These are phyloP conservation scores for Spinacia oleracea DNA, from an alignment of 179 eudicot species.

Conservation along the genomic window DNA sequence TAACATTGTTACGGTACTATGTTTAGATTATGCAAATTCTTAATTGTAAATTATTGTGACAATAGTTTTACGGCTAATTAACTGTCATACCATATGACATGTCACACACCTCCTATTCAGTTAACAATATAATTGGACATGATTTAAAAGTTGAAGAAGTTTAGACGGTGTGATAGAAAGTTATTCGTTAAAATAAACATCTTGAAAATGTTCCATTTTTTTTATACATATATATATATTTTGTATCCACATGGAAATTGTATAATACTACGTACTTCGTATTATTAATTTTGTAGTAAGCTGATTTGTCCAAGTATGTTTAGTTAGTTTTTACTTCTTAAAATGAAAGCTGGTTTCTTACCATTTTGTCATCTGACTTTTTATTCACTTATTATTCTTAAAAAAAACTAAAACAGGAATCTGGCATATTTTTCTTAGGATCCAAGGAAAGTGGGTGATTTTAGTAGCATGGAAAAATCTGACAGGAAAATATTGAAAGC, in stretches of 20 bases:
- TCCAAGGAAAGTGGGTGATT: conserved; percentile 35
- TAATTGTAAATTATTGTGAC: too few species aligned
- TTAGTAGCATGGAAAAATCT: conserved; percentile 29
- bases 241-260: too few species aligned
- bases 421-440: conserved; percentile 29
- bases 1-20: not conserved
- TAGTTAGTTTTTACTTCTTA: conserved; percentile 15
- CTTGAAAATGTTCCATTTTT: too few species aligned
- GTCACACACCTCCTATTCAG: too few species aligned
- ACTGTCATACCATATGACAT: too few species aligned
- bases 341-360: conserved; percentile 17
- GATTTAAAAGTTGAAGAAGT: too few species aligned
- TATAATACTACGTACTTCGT: not conserved
- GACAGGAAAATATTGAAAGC: conserved; percentile 25
- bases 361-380: not conserved
- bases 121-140: too few species aligned
- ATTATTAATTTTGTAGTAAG: too few species aligned
- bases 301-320: conserved; percentile 20
- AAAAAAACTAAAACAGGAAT: conserved; percentile 10
- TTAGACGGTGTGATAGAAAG: too few species aligned
- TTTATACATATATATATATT: too few species aligned
- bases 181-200: too few species aligned
- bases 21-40: not conserved
- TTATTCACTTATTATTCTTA: conserved; percentile 4
- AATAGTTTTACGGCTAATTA: too few species aligned